These are phyloP conservation scores for Babesia bovis DNA, from an alignment of 169 alveolate genomes.

Conservation along the genomic window DNA sequence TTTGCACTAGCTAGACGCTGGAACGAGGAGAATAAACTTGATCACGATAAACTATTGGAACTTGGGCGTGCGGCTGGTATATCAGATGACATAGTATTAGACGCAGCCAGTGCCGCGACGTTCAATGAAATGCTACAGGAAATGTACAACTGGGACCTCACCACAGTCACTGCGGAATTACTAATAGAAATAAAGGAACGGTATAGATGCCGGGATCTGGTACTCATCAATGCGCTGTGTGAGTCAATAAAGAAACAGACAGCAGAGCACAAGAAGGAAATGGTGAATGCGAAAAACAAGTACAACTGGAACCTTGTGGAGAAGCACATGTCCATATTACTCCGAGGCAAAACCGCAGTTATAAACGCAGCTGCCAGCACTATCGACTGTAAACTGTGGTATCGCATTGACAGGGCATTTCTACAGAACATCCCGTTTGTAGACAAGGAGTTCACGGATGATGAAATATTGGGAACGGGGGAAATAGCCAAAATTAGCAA, in stretches of 20 bases:
- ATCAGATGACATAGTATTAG: conserved; percentile 19
- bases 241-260: conserved; percentile 43
- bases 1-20: not conserved
- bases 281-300: conserved; percentile 33
- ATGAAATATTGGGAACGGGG: conserved; percentile 49
- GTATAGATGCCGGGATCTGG: conserved; percentile 46
- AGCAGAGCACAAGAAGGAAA: conserved; percentile 16
- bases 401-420: conserved; percentile 49
- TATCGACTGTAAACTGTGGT: conserved; percentile 49
- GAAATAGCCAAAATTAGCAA: conserved; percentile 3
- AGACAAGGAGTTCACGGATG: not conserved
- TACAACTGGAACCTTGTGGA: conserved; percentile 51
- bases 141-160: conserved; percentile 35
- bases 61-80: conserved; percentile 21
- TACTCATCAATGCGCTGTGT: conserved; percentile 41
- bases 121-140: conserved; percentile 38
- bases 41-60: conserved; percentile 4
- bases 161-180: conserved; percentile 17
- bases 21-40: not conserved
- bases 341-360: conserved; percentile 15
- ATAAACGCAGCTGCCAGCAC: conserved; percentile 21
- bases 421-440: conserved; percentile 1
- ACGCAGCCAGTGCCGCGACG: conserved; percentile 32
- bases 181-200: conserved; percentile 19
- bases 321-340: conserved; percentile 10